Percentiles rank a stretch among this genome's conserved stretches.
Conservation (phyloP, 2,329 filamentous ascomycete species). For the Xylariaceae sp. region DNA sequence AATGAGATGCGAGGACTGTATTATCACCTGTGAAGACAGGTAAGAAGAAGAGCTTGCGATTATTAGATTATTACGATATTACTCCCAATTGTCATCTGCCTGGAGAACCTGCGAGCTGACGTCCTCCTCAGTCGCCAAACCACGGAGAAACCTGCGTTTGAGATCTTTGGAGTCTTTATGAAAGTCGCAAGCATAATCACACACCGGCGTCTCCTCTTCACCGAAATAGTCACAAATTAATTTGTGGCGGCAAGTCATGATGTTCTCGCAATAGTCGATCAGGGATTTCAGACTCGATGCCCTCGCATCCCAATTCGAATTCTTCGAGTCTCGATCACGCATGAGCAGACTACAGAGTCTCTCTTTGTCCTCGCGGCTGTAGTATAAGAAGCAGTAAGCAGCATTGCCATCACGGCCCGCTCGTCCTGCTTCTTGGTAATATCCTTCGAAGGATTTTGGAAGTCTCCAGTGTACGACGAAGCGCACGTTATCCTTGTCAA, state of each 20-base stretch:
- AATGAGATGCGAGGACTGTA: conserved; percentile 5
- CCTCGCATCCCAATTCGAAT: conserved; percentile 48
- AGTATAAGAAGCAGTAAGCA: conserved; percentile 84
- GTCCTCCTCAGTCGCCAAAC: conserved; percentile 60
- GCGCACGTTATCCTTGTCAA: conserved; percentile 91
- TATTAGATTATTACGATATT: not conserved
- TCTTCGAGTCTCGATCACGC: conserved; percentile 44
- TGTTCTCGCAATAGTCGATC: conserved; percentile 78
- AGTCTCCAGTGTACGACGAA: conserved; percentile 95
- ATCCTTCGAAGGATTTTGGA: conserved; percentile 91
- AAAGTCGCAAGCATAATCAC: conserved; percentile 75
- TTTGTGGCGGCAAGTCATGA: conserved; percentile 69
- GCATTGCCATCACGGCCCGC: conserved; percentile 89
- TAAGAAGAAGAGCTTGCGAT: too few species aligned
- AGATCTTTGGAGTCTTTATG: conserved; percentile 66
- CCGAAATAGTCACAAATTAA: conserved; percentile 77
- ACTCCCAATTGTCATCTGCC: conserved; percentile 50
- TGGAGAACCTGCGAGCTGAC: conserved; percentile 62
- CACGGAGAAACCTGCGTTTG: conserved; percentile 53
- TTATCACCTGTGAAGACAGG: conserved; percentile 1
- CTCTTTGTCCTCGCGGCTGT: conserved; percentile 82
- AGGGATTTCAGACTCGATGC: conserved; percentile 65
- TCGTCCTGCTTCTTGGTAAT: conserved; percentile 92
- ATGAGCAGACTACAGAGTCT: conserved; percentile 60
- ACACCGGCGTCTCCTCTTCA: conserved; percentile 56